phyloP scores from a whole-genome alignment of 768 basidiomycete genomes.

The Tricholoma bakamatsutake region DNA sequence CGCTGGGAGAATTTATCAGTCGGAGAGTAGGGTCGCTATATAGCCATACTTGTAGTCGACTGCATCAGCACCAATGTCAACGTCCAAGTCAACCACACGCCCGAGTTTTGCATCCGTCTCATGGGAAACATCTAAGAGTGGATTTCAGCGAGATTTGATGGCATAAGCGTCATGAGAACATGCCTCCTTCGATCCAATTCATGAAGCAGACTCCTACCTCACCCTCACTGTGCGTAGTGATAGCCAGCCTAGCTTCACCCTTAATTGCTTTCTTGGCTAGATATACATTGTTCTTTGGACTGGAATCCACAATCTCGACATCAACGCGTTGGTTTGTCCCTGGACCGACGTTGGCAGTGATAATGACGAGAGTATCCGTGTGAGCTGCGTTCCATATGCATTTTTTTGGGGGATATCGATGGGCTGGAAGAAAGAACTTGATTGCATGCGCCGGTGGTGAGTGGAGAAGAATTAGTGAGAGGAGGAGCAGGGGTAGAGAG shows the following conservation, averaged over 20 bases:
- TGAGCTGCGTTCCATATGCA: conserved; percentile 97
- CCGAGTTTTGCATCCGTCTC: conserved; percentile 44
- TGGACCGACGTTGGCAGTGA: conserved; percentile 87
- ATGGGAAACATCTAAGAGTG: conserved; percentile 35
- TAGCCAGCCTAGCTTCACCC: conserved; percentile 86
- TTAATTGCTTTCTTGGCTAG: conserved; percentile 84
- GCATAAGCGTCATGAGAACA: conserved; percentile 22
- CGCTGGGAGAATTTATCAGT: conserved; percentile 41
- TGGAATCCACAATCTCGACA: conserved; percentile 91
- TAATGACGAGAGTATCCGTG: conserved; percentile 83
- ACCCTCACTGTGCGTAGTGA: conserved; percentile 90
- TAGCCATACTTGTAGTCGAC: conserved; percentile 94
- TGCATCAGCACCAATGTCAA: conserved; percentile 97
- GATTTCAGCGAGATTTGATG: background rate
- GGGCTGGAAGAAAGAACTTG: conserved; percentile 77
- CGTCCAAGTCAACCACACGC: conserved; percentile 84
- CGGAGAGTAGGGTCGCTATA: background rate
- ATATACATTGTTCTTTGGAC: conserved; percentile 81
- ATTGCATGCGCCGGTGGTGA: conserved; percentile 46
- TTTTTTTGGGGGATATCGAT: conserved; percentile 68
- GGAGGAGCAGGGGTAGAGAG: conserved; percentile 25
- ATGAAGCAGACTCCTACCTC: conserved; percentile 95
- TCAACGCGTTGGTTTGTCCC: conserved; percentile 79
- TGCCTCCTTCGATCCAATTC: conserved; percentile 73
- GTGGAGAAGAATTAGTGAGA: conserved; percentile 23